Evolutionary conservation across 176 grass and related monocot species (phyloP), one percentile per base, ranked within the genome.

Genomic region (Raddia distichophylla): DNA sequence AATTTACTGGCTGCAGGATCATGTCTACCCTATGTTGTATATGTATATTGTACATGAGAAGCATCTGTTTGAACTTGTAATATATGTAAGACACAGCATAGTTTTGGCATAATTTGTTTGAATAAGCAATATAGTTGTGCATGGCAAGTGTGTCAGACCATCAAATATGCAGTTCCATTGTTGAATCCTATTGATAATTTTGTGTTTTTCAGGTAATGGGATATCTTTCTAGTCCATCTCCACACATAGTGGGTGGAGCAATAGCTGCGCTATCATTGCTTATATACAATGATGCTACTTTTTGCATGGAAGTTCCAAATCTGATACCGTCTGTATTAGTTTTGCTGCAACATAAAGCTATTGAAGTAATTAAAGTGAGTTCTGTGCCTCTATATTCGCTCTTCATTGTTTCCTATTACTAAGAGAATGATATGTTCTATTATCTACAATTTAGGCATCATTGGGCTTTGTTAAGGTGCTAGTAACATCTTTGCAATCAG

Each of bases 401-500:
- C 9, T 75, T 78, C 43, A 63, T 35, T 81, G 58, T 53, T 86
- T 74, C 40, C 13, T 54, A 65, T 49, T 70, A 71, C 35, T 85
- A 65, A 42, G 50, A 33, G 74, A 56, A 76, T 84, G 53, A 82
- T 84, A 51, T 20, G 12, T 76, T 54, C n/a, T 44, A 56, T 16
- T 17, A 27, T 69, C 47, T 78, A n/a, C 85, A 59, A 73, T 78
- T 22, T 84, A 94, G 95, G 95, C 95, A 60, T 91, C 92, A 32
- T 84, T 98, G 82, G 95, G 95, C 49, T 98, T 98, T 86, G 88
- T 98, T 53, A 98, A 98, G 84, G 95, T 98, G 76, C 76, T 98
- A 75, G 92, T 98, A 85, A 93, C 95, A 14, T 92, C 92, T 54
- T 90, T 98, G 64, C 77, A 94, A 51, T 49, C 84, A 71, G 73